A percentile compares a stretch with the other conserved stretches of the same genome.
These are phyloP conservation scores for Lactifluus volemus DNA, from an alignment of 768 basidiomycete genomes.

Conservation along the genomic window DNA sequence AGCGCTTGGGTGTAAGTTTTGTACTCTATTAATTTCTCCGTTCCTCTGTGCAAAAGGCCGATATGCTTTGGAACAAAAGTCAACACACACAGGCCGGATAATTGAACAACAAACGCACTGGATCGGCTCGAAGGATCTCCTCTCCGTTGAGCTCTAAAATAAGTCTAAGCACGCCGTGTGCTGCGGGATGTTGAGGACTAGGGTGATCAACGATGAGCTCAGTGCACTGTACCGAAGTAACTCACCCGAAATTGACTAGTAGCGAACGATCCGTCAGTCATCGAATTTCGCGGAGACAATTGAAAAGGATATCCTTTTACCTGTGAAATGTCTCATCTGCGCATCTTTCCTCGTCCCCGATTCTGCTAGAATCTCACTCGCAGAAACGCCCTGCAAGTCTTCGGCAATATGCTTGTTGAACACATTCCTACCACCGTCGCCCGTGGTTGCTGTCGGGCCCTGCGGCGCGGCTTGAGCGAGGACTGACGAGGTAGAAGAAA, in stretches of 20 bases:
- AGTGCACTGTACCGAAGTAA: background rate
- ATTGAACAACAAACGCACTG: conserved; percentile 33
- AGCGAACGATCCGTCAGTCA: background rate
- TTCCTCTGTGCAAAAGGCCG: conserved; percentile 93
- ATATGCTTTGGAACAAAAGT: conserved; percentile 54
- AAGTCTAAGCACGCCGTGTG: conserved; percentile 95
- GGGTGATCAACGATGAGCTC: background rate
- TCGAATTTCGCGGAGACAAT: background rate
- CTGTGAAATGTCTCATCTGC: conserved; percentile 90
- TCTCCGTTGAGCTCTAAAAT: conserved; percentile 98
- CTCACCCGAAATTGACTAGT: conserved; percentile 86
- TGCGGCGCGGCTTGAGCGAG: conserved; percentile 25
- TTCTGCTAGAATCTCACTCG: conserved; percentile 74
- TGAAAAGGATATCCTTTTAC: conserved; percentile 33
- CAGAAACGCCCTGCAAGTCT: conserved; percentile 73
- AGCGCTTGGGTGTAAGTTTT: conserved; percentile 97
- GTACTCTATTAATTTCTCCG: conserved; percentile 98
- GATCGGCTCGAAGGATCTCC: conserved; percentile 82
- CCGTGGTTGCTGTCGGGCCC: conserved; percentile 23
- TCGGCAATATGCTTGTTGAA: conserved; percentile 72
- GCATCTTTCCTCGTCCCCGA: conserved; percentile 61
- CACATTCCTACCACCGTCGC: conserved; percentile 34
- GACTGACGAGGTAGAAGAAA: conserved; percentile 31
- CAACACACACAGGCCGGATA: background rate
- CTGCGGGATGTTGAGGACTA: conserved; percentile 96